These are phyloP conservation scores for Blastocystis hominis DNA, from an alignment of 352 stramenopile genomes.

Conservation along the genomic window DNA sequence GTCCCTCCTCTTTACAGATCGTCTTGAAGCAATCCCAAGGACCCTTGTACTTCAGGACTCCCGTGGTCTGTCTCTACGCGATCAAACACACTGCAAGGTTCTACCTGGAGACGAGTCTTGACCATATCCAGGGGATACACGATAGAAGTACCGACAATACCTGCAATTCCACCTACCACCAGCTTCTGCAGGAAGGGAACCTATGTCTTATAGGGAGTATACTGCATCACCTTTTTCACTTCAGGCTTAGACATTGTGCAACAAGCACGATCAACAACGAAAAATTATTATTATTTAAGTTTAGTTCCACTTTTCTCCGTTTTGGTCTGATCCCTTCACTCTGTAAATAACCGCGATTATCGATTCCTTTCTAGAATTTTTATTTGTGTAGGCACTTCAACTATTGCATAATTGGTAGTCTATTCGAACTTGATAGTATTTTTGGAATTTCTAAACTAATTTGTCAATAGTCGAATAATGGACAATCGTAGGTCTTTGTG, in stretches of 20 bases:
- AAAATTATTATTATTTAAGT: not conserved
- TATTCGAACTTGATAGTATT: not conserved
- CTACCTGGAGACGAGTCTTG: constrained; percentile 79
- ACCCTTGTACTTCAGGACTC: constrained; percentile 65
- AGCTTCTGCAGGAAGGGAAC: constrained; percentile 75
- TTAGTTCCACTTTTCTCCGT: no score
- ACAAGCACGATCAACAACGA: not conserved
- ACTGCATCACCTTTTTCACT: constrained; percentile 23
- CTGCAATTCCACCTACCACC: constrained; percentile 72
- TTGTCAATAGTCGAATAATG: not conserved
- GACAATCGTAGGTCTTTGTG: not conserved
- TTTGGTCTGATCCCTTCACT: no score
- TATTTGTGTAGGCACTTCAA: no score
- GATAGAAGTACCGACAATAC: constrained; percentile 70
- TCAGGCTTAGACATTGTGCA: constrained; percentile 19
- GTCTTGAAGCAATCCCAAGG: constrained; percentile 69
- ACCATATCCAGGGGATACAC: constrained; percentile 83
- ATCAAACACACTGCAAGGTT: not conserved
- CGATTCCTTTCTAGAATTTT: no score
- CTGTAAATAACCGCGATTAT: no score
- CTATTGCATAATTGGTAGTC: not conserved
- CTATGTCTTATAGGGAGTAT: not conserved
- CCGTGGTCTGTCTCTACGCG: constrained; percentile 57
- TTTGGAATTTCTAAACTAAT: not conserved
- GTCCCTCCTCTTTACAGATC: constrained; percentile 68